phyloP scores from a whole-genome alignment of 306 rosid species.

The Prunus campanulata region DNA sequence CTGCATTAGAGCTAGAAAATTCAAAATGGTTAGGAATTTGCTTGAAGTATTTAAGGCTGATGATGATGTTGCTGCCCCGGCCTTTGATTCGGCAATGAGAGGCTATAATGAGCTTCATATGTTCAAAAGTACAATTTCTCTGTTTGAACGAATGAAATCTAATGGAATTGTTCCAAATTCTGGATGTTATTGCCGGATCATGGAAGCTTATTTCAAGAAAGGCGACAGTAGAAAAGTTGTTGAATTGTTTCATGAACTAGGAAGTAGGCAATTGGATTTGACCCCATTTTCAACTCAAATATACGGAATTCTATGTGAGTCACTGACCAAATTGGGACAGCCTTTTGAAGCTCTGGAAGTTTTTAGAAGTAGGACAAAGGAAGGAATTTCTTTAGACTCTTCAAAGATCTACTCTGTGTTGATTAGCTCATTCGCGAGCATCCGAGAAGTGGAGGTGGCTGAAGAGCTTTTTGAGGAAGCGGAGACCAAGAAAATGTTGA shows the following conservation, averaged over 20 bases:
- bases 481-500: slow-evolving; percentile 36
- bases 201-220: slow-evolving; percentile 56
- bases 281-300: slow-evolving; percentile 29
- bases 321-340: slow-evolving; percentile 44
- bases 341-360: slow-evolving; percentile 60
- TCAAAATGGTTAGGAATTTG: slow-evolving; percentile 43
- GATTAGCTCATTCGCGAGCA: slow-evolving; percentile 52
- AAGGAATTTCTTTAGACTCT: slow-evolving; percentile 35
- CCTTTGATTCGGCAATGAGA: slow-evolving; percentile 52
- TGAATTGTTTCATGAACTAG: slow-evolving; percentile 45
- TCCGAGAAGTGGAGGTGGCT: slow-evolving; percentile 35
- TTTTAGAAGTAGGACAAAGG: slow-evolving; percentile 40
- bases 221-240: slow-evolving; percentile 43
- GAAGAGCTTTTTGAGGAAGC: slow-evolving; percentile 59
- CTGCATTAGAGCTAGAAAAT: slow-evolving; percentile 57
- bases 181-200: slow-evolving; percentile 41
- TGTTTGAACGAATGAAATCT: slow-evolving; percentile 40
- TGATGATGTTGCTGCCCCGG: slow-evolving; percentile 32
- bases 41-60: slow-evolving; percentile 37
- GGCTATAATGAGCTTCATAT: slow-evolving; percentile 71
- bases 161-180: slow-evolving; percentile 31
- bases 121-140: slow-evolving; percentile 48
- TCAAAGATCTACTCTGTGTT: slow-evolving; percentile 48
- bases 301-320: slow-evolving; percentile 43
- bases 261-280: slow-evolving; percentile 26